Percentiles rank a stretch among this genome's conserved stretches.
phyloP scores from a whole-genome alignment of 192 early-diverging fungal species.

The Spizellomyces sp. region DNA sequence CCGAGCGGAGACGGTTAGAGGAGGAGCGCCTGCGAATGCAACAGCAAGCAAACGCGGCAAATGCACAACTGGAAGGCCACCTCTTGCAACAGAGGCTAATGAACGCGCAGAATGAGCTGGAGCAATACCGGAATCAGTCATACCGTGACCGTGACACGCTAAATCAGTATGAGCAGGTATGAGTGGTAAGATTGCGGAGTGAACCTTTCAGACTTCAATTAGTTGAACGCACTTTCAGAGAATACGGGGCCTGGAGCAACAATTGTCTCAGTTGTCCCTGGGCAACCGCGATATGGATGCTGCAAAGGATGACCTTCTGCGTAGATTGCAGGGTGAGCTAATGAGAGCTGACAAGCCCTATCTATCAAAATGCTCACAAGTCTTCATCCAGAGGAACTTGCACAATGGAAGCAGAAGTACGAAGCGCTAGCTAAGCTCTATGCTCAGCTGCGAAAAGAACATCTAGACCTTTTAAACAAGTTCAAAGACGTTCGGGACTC shows the following conservation, averaged over 20 bases:
- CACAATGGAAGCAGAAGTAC: slow-evolving; percentile 97
- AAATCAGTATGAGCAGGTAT: slow-evolving; percentile 82
- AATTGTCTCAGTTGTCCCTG: slow-evolving; percentile 72
- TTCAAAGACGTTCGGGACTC: slow-evolving; percentile 79
- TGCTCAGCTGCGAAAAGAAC: slow-evolving; percentile 92
- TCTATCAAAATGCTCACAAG: not conserved
- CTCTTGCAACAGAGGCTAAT: slow-evolving; percentile 38
- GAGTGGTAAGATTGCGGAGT: not conserved
- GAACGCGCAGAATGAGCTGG: slow-evolving; percentile 79
- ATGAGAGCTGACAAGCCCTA: not conserved
- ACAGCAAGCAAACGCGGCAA: slow-evolving; percentile 55
- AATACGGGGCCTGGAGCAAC: slow-evolving; percentile 82
- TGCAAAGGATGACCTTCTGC: slow-evolving; percentile 85
- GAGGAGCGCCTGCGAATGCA: slow-evolving; percentile 74
- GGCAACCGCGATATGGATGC: slow-evolving; percentile 72
- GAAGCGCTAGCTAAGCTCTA: slow-evolving; percentile 98
- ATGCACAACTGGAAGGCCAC: slow-evolving; percentile 58
- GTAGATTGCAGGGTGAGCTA: slow-evolving; percentile 72
- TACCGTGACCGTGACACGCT: slow-evolving; percentile 82
- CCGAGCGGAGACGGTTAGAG: slow-evolving; percentile 74
- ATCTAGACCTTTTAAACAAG: slow-evolving; percentile 89
- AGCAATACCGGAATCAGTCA: slow-evolving; percentile 73
- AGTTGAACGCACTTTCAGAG: slow-evolving; percentile 40
- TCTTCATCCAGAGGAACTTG: slow-evolving; percentile 71
- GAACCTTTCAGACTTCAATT: too few species aligned